These are phyloP conservation scores for Amborella trichopoda DNA, from an alignment of 164 flowering plant species.

Conservation along the genomic window DNA sequence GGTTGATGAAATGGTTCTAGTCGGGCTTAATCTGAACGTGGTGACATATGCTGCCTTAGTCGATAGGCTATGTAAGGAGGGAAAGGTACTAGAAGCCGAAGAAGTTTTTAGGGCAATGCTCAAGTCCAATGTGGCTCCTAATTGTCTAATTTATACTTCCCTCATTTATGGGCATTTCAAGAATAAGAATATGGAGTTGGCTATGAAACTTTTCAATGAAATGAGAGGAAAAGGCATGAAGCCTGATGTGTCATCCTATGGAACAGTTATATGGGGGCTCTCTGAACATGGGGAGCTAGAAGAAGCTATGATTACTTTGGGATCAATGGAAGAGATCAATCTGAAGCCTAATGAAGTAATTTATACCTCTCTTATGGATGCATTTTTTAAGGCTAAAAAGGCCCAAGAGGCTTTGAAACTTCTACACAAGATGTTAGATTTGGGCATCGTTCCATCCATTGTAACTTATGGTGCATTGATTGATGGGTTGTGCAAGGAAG, in stretches of 20 bases:
- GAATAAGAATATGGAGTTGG: conserved; percentile 30
- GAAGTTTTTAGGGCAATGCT: conserved; percentile 38
- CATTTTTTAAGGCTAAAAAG: conserved; percentile 58
- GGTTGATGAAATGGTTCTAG: conserved; percentile 51
- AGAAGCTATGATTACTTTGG: conserved; percentile 34
- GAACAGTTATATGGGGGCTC: conserved; percentile 66
- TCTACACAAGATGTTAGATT: conserved; percentile 44
- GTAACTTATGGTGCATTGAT: conserved; percentile 63
- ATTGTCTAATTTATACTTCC: conserved; percentile 44
- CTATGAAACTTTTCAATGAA: conserved; percentile 30
- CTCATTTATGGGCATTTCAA: conserved; percentile 63
- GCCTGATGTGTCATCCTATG: conserved; percentile 46
- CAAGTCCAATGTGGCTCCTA: conserved; percentile 38
- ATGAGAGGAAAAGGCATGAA: conserved; percentile 34
- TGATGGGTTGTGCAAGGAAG: conserved; percentile 71
- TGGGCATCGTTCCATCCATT: conserved; percentile 33
- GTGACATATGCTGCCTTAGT: conserved; percentile 65
- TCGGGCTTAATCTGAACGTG: conserved; percentile 36
- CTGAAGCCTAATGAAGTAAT: conserved; percentile 33
- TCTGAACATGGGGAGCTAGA: conserved; percentile 42
- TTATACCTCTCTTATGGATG: conserved; percentile 58
- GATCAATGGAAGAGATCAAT: conserved; percentile 41
- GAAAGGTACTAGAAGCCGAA: conserved; percentile 53
- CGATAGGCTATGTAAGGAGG: conserved; percentile 61
- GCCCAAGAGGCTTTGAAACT: conserved; percentile 39